Evolutionary conservation across 768 basidiomycete genomes (phyloP).

Genomic region (Lactarius sp.): DNA sequence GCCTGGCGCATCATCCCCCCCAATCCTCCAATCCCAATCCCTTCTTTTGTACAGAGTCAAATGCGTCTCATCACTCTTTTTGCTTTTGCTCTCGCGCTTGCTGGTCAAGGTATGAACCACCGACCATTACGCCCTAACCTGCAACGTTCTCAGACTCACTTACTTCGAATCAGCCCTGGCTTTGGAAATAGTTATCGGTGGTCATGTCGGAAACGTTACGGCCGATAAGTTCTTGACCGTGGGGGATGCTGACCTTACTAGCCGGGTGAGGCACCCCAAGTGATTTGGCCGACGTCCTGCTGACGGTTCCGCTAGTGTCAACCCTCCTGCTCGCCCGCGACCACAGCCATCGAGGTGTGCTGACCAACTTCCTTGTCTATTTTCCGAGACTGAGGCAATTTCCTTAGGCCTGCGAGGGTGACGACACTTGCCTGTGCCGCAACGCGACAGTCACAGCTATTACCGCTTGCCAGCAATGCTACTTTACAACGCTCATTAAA

Average conservation of each 20-base stretch:
- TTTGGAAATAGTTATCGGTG: constrained; percentile 46
- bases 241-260: constrained; percentile 31
- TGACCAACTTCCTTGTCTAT: background rate
- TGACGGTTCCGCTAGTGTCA: constrained; percentile 33
- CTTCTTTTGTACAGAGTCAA: constrained; percentile 3
- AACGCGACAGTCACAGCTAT: constrained; percentile 40
- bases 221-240: constrained; percentile 45
- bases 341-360: constrained; percentile 29
- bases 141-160: background rate
- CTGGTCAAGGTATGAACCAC: constrained; percentile 51
- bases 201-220: constrained; percentile 34
- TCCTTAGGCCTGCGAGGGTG: constrained; percentile 39
- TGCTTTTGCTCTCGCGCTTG: constrained; percentile 42
- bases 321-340: constrained; percentile 30
- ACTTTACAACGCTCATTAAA: constrained; percentile 51
- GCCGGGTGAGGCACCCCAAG: constrained; percentile 28
- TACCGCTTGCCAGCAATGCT: constrained; percentile 59
- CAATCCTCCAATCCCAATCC: background rate
- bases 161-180: constrained; percentile 35
- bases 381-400: background rate
- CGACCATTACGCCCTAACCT: background rate
- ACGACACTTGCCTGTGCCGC: constrained; percentile 53
- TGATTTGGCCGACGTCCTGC: background rate
- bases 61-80: constrained; percentile 32
- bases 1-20: constrained; percentile 21